Evolutionary conservation across 2,329 filamentous ascomycete genomes (phyloP), one percentile per base, ranked within the genome.

Genomic region (Cordyceps tenuipes): DNA sequence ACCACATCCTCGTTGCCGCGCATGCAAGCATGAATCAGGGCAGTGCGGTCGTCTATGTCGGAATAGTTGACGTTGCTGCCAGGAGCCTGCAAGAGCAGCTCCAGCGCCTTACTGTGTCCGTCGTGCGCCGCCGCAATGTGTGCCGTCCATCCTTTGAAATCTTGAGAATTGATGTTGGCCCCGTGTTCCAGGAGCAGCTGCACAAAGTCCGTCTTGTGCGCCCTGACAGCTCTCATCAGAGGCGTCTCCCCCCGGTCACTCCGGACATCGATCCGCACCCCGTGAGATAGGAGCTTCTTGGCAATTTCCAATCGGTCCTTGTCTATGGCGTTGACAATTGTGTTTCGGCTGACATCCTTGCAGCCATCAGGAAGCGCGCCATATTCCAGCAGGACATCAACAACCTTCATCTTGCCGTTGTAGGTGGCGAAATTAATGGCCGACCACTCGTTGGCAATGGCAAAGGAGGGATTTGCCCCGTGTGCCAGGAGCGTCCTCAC

Each of bases 401-500:
- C 49, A n/a, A 59, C 29, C 3, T 9, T 10, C 19, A 52, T 43
- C 3, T 63, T 54, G 47, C 63, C 64, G 9, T 59, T 52, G 49
- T 59, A 59, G 39, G 69, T 68, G 39, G 66, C 63, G 57, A 73
- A 72, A 23, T 69, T 71, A 56, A 70, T 64, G 10, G 47, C 63
- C 55, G 19, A 60, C 63, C 34, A 66, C 19, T 50, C 44, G 6
- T 59, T 62, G 57, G 65, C 64, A 2, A 64, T 63, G 9, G 62
- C 61, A 47, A 63, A 57, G 44, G 68, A 65, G 49, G 66, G 64
- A 64, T 70, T 69, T 62, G 68, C 69, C 57, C 70, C 72, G 3
- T 66, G 29, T 15, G 50, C 36, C 8, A 64, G 57, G n/a, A 64
- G 57, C 3, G 52, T 46, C 23, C 21, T n/a, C 36, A 62, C 61